Conservation (phyloP, 2,329 filamentous ascomycete genomes). For the Hypoxylon sp. region DNA sequence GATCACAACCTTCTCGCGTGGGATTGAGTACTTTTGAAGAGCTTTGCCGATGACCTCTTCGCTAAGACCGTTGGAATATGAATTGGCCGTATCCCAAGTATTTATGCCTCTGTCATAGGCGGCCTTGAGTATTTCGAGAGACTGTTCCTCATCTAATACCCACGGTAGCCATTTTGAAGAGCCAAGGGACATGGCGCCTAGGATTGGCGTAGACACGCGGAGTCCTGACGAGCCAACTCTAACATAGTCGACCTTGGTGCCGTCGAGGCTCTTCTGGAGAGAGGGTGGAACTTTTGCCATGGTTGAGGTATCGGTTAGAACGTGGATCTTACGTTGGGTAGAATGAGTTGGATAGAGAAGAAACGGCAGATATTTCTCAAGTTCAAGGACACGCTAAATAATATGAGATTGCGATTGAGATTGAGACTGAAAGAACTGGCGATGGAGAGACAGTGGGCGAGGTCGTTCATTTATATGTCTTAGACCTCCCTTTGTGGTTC, state of each 20-base stretch:
- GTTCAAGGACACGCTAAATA: not conserved
- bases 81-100: conserved; percentile 70
- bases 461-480: conserved; percentile 11
- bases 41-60: conserved; percentile 78
- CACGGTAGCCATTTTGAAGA: conserved; percentile 55
- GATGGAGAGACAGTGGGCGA: not conserved
- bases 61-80: conserved; percentile 76
- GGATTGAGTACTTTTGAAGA: conserved; percentile 75
- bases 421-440: not conserved
- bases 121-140: conserved; percentile 69
- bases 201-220: conserved; percentile 33
- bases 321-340: not conserved
- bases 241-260: conserved; percentile 63
- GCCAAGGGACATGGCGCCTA: conserved; percentile 41
- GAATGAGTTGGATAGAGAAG: not conserved
- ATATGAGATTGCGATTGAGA: not conserved
- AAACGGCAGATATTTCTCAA: not conserved
- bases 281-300: conserved; percentile 36
- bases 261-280: conserved; percentile 37
- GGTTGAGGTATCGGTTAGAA: not conserved
- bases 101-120: conserved; percentile 76
- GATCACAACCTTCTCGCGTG: conserved; percentile 75
- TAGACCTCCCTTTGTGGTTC: not conserved
- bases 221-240: conserved; percentile 37
- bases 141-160: conserved; percentile 72